Evolutionary conservation across 1,284 basidiomycete genomes (phyloP), one percentile per base, ranked within the genome.

Genomic region (Bondarzewia mesenterica): DNA sequence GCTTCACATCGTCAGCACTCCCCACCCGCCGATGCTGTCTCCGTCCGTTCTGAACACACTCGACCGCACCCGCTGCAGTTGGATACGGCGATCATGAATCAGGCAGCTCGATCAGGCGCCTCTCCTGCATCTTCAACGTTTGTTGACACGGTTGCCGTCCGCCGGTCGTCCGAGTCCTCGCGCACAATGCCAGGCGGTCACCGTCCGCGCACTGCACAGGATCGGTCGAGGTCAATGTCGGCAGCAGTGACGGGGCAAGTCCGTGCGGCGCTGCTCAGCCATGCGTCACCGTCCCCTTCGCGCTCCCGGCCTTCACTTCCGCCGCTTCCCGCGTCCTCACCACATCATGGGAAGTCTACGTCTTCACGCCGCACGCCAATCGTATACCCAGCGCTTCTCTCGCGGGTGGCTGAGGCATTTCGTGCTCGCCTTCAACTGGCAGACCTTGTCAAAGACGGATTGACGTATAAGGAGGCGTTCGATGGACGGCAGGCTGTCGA

Each of bases 401-500:
- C 94, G 25, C 85, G 85, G 46, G 93, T 99, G 8, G 93, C 95
- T 1, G 89, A 92, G 53, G 91, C 93, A 2, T 97, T 99, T 73
- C 85, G 85, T 49, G 78, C 87, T 52, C 82, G 91, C 41, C 82
- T 99, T 60, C 62, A 72, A 7, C 72, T 93, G 22, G 63, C 76
- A 8, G 94, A 98, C 63, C 78, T 88, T 37, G 70, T 88, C 63
- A 99, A 99, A 65, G 93, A 99, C 61, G 95, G 93, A 0, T 77
- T 99, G 56, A 91, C 92, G 4, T 99, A 99, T 72, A 93, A 89
- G 59, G 90, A 95, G 59, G 82, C 93, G 1, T 99, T 99, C 60
- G 94, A 98, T 63, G 96, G 96, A 2, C 83, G 93, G 15, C 91
- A 96, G 60, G 96, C 96, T 0, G 95, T 99, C 25, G 90, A 95